phyloP scores from a whole-genome alignment of 2,329 filamentous ascomycete species.

The Sporothrix sp. region DNA sequence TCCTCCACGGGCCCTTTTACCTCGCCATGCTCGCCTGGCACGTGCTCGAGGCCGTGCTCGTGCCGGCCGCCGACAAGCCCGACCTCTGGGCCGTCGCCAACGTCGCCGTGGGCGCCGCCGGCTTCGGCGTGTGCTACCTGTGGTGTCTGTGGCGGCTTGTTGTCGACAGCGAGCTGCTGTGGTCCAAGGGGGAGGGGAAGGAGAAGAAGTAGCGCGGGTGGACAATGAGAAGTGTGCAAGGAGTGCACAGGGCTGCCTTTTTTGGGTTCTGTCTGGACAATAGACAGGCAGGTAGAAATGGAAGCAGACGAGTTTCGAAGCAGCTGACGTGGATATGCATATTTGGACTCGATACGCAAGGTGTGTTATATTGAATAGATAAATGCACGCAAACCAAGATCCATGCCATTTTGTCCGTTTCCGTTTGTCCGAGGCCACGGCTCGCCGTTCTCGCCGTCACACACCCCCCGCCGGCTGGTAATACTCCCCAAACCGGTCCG shows the following conservation, averaged over 20 bases:
- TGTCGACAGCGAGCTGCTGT: conserved; percentile 47
- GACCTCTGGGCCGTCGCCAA: conserved; percentile 94
- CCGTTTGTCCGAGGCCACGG: too few species aligned
- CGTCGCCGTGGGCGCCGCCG: conserved; percentile 73
- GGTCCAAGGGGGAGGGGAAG: conserved; percentile 21
- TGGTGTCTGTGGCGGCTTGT: conserved; percentile 75
- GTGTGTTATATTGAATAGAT: too few species aligned
- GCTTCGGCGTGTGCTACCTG: conserved; percentile 77
- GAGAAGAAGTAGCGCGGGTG: conserved; percentile 29
- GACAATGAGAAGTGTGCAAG: too few species aligned
- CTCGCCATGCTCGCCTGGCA: conserved; percentile 74
- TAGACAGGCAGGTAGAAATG: too few species aligned
- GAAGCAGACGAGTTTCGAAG: too few species aligned
- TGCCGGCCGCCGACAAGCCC: conserved; percentile 66
- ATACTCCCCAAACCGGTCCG: conserved; percentile 63
- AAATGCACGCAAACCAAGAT: too few species aligned
- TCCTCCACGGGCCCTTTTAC: conserved; percentile 71
- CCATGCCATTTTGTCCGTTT: too few species aligned
- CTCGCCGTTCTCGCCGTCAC: too few species aligned
- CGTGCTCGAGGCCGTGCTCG: conserved; percentile 56
- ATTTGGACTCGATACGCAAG: too few species aligned
- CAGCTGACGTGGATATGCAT: too few species aligned
- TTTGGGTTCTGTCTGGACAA: too few species aligned
- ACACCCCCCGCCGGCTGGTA: conserved; percentile 40
- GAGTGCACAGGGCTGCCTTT: too few species aligned